phyloP scores from a whole-genome alignment of 192 early-diverging fungal genomes.

The Umbelopsis sp. region DNA sequence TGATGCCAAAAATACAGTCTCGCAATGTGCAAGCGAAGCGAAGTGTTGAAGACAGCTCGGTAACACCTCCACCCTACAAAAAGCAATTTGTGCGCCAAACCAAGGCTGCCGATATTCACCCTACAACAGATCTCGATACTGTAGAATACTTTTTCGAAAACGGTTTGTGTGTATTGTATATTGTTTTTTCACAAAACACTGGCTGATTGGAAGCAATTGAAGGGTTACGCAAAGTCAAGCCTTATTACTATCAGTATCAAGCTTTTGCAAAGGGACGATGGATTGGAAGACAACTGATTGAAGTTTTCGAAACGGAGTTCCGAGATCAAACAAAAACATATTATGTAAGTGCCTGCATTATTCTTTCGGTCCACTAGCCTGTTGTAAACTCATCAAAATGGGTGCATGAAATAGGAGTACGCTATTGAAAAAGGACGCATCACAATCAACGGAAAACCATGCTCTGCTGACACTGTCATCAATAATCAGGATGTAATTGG shows the following conservation, averaged over 20 bases:
- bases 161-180: slow-evolving; percentile 36
- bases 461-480: slow-evolving; percentile 62
- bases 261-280: slow-evolving; percentile 92
- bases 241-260: slow-evolving; percentile 82
- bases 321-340: slow-evolving; percentile 78
- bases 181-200: neutral
- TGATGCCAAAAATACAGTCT: slow-evolving; percentile 10
- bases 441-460: slow-evolving; percentile 69
- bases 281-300: slow-evolving; percentile 73
- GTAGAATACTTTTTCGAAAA: slow-evolving; percentile 64
- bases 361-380: neutral
- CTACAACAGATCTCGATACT: slow-evolving; percentile 44
- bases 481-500: slow-evolving; percentile 79
- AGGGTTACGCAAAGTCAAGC: slow-evolving; percentile 81
- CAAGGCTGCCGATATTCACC: slow-evolving; percentile 30
- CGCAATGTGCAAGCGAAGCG: neutral
- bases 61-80: neutral
- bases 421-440: slow-evolving; percentile 87
- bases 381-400: neutral
- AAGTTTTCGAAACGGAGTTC: slow-evolving; percentile 88
- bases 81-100: neutral
- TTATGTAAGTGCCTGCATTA: slow-evolving; percentile 62
- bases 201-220: slow-evolving; percentile 16
- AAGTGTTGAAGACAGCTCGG: neutral
- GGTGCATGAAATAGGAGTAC: slow-evolving; percentile 40